These are phyloP conservation scores for Trichoderma gracile DNA, from an alignment of 2,329 filamentous ascomycete species.

Conservation along the genomic window DNA sequence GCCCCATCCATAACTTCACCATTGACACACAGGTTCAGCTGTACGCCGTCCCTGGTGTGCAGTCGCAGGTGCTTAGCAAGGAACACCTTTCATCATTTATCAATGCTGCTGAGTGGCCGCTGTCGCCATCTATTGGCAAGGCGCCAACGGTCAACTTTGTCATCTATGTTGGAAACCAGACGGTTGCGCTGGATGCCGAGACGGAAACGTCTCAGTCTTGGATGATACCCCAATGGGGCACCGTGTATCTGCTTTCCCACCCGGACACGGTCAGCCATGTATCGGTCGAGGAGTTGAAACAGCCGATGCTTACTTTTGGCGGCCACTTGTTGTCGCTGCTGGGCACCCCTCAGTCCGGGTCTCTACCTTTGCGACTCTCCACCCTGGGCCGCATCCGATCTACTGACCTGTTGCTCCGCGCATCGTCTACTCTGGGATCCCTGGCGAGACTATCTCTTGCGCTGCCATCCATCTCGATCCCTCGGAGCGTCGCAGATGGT, in stretches of 20 bases:
- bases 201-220: slow-evolving; percentile 64
- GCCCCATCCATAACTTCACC: slow-evolving; percentile 88
- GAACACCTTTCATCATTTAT: slow-evolving; percentile 93
- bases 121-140: slow-evolving; percentile 88
- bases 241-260: slow-evolving; percentile 60
- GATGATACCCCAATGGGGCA: slow-evolving; percentile 95
- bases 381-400: slow-evolving; percentile 84
- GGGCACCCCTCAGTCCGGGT: slow-evolving; percentile 79
- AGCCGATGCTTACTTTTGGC: slow-evolving; percentile 85
- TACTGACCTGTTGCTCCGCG: slow-evolving; percentile 80
- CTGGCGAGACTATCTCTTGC: slow-evolving; percentile 82
- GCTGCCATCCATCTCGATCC: slow-evolving; percentile 88
- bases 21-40: slow-evolving; percentile 95
- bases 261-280: slow-evolving; percentile 53
- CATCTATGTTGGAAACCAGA: slow-evolving; percentile 80
- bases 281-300: slow-evolving; percentile 65
- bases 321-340: slow-evolving; percentile 86
- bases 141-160: slow-evolving; percentile 97
- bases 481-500: slow-evolving; percentile 79
- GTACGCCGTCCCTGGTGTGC: slow-evolving; percentile 72
- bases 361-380: slow-evolving; percentile 80
- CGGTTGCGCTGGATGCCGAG: slow-evolving; percentile 56
- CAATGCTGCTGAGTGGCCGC: slow-evolving; percentile 95
- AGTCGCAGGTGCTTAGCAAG: slow-evolving; percentile 68
- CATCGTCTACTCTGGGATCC: slow-evolving; percentile 91